Conservation (phyloP, 2,329 filamentous ascomycete species). For the Aspergillus fructus region DNA sequence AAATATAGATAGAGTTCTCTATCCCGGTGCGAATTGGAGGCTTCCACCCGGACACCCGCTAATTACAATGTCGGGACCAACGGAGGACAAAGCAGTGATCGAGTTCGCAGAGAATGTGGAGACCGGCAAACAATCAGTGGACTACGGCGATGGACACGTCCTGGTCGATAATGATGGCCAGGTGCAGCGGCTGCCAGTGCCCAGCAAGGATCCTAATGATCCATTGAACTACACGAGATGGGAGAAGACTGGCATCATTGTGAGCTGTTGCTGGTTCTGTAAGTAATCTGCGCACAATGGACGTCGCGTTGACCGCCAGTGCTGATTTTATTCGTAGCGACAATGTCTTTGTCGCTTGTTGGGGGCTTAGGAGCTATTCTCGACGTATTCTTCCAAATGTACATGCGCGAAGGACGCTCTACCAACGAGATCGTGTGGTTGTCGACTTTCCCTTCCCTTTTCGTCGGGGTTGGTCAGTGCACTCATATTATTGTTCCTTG, state of each 20-base stretch:
- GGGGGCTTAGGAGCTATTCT: conserved; percentile 34
- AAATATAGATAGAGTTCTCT: neutral
- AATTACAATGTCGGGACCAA: neutral
- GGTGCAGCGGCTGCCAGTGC: conserved; percentile 23
- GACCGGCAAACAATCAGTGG: neutral
- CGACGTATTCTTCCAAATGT: conserved; percentile 33
- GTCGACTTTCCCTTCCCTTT: conserved; percentile 40
- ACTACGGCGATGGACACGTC: conserved; percentile 1
- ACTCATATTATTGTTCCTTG: neutral
- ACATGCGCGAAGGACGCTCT: conserved; percentile 26
- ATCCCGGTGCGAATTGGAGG: too few relatives aligned
- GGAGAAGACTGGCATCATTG: conserved; percentile 25
- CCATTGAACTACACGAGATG: conserved; percentile 24
- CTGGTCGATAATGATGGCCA: conserved; percentile 20
- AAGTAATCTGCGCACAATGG: neutral
- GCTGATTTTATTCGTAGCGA: conserved; percentile 8
- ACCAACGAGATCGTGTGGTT: conserved; percentile 33
- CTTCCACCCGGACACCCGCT: neutral
- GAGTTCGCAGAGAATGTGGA: conserved; percentile 16
- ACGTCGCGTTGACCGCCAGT: neutral
- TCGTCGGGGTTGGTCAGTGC: conserved; percentile 39
- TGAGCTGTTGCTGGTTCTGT: conserved; percentile 31
- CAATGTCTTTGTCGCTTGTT: conserved; percentile 28
- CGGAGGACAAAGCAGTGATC: conserved; percentile 1
- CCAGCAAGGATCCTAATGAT: conserved; percentile 27